Percentiles rank a stretch among this genome's conserved stretches.
Evolutionary conservation across 345 rosid genomes (phyloP).

Genomic region (Populus pruinosa): DNA sequence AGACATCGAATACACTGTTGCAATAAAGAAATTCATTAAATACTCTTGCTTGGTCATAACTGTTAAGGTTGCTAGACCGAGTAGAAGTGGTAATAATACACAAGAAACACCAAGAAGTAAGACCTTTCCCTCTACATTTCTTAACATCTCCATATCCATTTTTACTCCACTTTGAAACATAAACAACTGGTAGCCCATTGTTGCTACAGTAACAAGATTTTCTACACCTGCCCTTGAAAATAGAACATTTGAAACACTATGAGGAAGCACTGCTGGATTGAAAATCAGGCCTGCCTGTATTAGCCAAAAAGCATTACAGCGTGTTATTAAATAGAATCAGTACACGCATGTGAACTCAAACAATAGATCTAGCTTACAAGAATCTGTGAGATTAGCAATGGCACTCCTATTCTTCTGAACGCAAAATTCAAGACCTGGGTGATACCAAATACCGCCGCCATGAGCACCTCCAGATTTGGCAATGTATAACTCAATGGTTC

Average conservation of each 20-base stretch:
- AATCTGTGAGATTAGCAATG: background rate
- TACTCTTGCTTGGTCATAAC: background rate
- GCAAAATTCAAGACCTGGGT: background rate
- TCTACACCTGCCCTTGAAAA: background rate
- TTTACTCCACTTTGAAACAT: constrained; percentile 25
- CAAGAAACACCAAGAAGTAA: constrained; percentile 3
- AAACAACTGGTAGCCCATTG: constrained; percentile 16
- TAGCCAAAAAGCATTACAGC: background rate
- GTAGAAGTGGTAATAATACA: background rate
- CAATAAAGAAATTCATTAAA: background rate
- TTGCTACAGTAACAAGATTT: background rate
- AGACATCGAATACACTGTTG: constrained; percentile 6
- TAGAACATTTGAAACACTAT: background rate
- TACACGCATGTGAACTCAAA: background rate
- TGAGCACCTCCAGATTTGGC: background rate
- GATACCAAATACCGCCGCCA: background rate
- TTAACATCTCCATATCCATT: constrained; percentile 17
- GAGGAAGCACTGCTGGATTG: background rate
- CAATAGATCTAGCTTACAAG: background rate
- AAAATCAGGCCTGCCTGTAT: constrained; percentile 1
- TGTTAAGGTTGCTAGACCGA: background rate
- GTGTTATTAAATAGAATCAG: too few species aligned
- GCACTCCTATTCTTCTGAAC: background rate
- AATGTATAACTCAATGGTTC: background rate
- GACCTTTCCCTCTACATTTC: constrained; percentile 8